Percentiles rank a stretch among this genome's conserved stretches.
Conservation (phyloP, 495 filamentous ascomycete species). For the Tricharina praecox region DNA sequence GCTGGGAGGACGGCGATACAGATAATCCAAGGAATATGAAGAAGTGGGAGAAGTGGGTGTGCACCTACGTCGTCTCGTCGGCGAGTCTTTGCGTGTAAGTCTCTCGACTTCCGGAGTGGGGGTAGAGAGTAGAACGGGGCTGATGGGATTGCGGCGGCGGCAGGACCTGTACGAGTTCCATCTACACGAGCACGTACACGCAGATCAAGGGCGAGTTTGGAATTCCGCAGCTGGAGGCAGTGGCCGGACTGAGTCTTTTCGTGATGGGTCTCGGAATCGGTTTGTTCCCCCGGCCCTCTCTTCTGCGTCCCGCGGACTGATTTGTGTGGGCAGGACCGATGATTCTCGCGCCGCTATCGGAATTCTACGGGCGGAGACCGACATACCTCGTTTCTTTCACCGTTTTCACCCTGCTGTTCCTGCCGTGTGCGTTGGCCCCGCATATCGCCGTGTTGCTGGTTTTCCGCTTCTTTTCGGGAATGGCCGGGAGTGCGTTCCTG, state of each 20-base stretch:
- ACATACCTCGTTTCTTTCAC: constrained; percentile 68
- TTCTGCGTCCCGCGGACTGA: constrained; percentile 18
- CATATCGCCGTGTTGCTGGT: constrained; percentile 75
- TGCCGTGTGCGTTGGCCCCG: constrained; percentile 71
- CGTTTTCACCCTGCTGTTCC: constrained; percentile 67
- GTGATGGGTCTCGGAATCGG: constrained; percentile 44
- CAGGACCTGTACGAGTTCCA: constrained; percentile 73
- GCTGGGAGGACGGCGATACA: constrained; percentile 48
- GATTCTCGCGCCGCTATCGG: constrained; percentile 34
- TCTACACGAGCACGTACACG: constrained; percentile 75
- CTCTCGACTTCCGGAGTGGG: neutral
- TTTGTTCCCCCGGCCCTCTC: constrained; percentile 32
- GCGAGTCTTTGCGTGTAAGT: constrained; percentile 76
- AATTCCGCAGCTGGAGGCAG: constrained; percentile 51
- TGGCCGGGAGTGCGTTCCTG: constrained; percentile 76
- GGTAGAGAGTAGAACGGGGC: neutral
- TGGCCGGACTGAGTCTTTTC: constrained; percentile 62
- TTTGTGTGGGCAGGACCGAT: constrained; percentile 17
- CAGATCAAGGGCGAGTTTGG: constrained; percentile 66
- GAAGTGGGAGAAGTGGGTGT: constrained; percentile 57
- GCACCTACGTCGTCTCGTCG: constrained; percentile 50
- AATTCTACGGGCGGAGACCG: constrained; percentile 78
- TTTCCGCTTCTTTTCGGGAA: constrained; percentile 66
- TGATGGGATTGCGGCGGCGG: neutral
- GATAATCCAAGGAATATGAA: constrained; percentile 53